Evolutionary conservation across 1,139 yeast species (phyloP), one percentile per base, ranked within the genome.

Genomic region (Kurtzmaniella quercitrusa): DNA sequence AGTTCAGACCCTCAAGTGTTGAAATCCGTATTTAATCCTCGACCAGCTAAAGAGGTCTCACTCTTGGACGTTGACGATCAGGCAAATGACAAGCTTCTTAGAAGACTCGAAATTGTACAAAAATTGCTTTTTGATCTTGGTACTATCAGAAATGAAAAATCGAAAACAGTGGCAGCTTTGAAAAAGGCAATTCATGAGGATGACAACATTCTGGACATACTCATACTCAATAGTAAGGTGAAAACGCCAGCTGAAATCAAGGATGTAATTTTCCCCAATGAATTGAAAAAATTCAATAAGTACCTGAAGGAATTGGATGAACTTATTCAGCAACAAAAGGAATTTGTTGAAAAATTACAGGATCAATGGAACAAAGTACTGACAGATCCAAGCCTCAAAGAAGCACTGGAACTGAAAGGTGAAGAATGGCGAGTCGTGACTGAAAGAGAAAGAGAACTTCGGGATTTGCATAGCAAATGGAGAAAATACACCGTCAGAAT

Each of bases 111-210:
- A 19, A 19, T 19, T 19, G 14, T 34, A 3, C 37, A 17, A 20
- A 34, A 34, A 14, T 34, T 34, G 15, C 37, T 34, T 20, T 34
- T 77, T 50, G 73, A 68, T 47, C 53, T 75, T 49, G 68, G 70
- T 41, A 54, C 54, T 9, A 54, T 84, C 33, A 75, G 77, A 52
- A 68, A 76, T 26, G 93, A 85, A 55, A 80, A 95, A 43, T 61
- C 66, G 16, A 71, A 79, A 38, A 72, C 84, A 2, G 68, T 87
- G 37, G 72, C 72, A 2, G 88, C 81, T 40, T 71, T 91, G 56
- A 89, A 88, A 57, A 74, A 69, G 6, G 78, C 77, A 43, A 82
- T 88, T 35, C 95, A 84, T 54, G 72, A 76, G 17, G 98, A 93
- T 61, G 97, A 93, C 57, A 34, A 34, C 9, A 88, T 91, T 41